These are phyloP conservation scores for Cenchrus americanus DNA, from an alignment of 176 grass and related monocot genomes.

Conservation along the genomic window DNA sequence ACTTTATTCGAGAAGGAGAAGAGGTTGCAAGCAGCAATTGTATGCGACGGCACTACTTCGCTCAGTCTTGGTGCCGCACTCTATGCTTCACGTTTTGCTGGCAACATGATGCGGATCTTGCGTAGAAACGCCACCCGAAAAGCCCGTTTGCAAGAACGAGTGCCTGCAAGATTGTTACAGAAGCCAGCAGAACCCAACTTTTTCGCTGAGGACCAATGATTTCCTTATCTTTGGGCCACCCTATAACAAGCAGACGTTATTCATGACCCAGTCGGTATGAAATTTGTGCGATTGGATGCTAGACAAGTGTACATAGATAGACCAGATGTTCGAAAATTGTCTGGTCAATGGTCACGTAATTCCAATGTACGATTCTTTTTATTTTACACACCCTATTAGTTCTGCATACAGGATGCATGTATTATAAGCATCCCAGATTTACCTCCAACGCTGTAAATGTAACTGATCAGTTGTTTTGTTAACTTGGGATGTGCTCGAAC, in stretches of 20 bases:
- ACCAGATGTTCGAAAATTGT: conserved; percentile 9
- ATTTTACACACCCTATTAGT: conserved; percentile 20
- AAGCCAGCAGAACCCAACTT: conserved; percentile 93
- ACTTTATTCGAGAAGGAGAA: conserved; percentile 79
- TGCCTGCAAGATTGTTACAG: conserved; percentile 71
- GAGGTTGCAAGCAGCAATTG: conserved; percentile 73
- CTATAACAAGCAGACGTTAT: conserved; percentile 17
- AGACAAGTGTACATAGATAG: conserved; percentile 44
- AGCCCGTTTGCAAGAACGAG: conserved; percentile 76
- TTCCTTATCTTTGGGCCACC: background rate
- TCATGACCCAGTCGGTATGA: conserved; percentile 19
- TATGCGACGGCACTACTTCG: conserved; percentile 48
- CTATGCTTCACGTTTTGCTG: conserved; percentile 83
- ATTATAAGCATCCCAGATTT: conserved; percentile 32
- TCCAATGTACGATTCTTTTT: conserved; percentile 34
- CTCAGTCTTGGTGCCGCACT: conserved; percentile 75
- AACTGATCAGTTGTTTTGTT: background rate
- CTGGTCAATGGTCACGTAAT: conserved; percentile 14
- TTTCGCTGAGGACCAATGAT: conserved; percentile 60
- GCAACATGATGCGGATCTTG: conserved; percentile 77
- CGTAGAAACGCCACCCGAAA: conserved; percentile 66
- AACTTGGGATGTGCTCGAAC: background rate
- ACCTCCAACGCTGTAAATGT: conserved; percentile 30
- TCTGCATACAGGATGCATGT: conserved; percentile 8
- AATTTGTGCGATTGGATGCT: conserved; percentile 26